Base-by-base conservation (phyloP, 2,329 filamentous ascomycete genomes). In the Intubia oerlemansii region DNA sequence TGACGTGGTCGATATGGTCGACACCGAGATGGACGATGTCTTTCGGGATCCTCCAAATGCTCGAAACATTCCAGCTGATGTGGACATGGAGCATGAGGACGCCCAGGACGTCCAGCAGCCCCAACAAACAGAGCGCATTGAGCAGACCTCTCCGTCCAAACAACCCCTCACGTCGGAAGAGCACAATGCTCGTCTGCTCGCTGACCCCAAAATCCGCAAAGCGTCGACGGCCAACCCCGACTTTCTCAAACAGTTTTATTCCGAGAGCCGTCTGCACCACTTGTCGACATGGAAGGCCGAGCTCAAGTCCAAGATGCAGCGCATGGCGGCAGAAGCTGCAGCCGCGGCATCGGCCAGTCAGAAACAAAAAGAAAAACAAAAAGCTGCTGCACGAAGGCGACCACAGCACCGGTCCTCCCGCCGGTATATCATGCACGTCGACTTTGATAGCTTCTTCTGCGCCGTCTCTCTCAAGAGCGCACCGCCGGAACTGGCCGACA, bases 401-500 rank as follows among this genome's bases (percentile, higher is more conserved):
- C 8, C 13, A 14, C 12, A 10, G 7, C 7, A 17, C n/a, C n/a
- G n/a, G n/a, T n/a, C n/a, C n/a, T n/a, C n/a, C 8, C 19, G 19
- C n/a, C 19, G 19, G 19, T 21, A 8, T 21, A 21, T 21, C 19
- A 8, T 21, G 8, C 19, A 98, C 42, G 81, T 98, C 17, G 88
- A 98, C 45, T 98, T 98, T 47, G 90, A 98, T 51, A 88, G 82
- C 48, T 98, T 98, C 52, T 98, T 98, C 49, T 92, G 84, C 34
- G 80, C 90, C 0, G 80, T 98, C 0, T 93, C 88, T 1, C 45
- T 69, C 10, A 81, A 82, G 41, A 76, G 70, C 30, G 60, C 71
- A 15, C 82, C 85, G 17, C 82, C 85, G 7, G 69, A 90, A 13
- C 73, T 67, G 34, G 55, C 59, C 22, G 71, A 78, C 28, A 85